Evolutionary conservation across 345 rosid genomes (phyloP), one percentile per base, ranked within the genome.

Genomic region (Citrus trifoliata): DNA sequence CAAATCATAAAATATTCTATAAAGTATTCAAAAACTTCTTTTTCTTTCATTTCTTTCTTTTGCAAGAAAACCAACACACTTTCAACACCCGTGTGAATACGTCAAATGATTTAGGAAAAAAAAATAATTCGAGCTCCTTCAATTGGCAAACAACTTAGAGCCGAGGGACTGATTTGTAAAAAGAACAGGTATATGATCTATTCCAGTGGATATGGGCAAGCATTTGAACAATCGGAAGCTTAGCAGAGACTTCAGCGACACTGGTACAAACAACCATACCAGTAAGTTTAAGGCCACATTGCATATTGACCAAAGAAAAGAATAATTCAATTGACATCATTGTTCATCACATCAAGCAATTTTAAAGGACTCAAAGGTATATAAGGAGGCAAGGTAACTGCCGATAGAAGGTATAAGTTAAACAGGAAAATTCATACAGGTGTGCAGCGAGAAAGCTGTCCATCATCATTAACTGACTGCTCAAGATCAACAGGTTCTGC

Each of bases 361-460:
- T 42, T 25, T 40, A 70, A 70, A 62, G 56, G 12, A 64, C 24
- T 13, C 67, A 38, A 25, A 60, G 5, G 4, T 2, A 25, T 19
- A 28, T 60, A 22, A 25, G 51, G 42, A 64, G 21, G 24, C 60
- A 35, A 64, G 27, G 65, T 7, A 63, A 55, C 73, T 4, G 46
- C 53, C 24, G 27, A 69, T 16, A 30, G 19, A 64, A 51, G 28
- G 62, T 73, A 78, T 38, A 80, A 67, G 73, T 72, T 55, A 80
- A 68, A 46, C 22, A 79, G 19, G 68, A 82, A 86, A 79, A 73
- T 19, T 81, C 97, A 91, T 85, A 96, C 99, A 76, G 95, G 93
- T 63, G 91, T 88, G 79, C 85, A 88, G 83, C 75, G 82, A 83
- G 93, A 89, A 87, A 89, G 71, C 78, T 37, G 82, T 53, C 76